Base-by-base conservation (phyloP, 345 rosid genomes). In the Populus simonii region DNA sequence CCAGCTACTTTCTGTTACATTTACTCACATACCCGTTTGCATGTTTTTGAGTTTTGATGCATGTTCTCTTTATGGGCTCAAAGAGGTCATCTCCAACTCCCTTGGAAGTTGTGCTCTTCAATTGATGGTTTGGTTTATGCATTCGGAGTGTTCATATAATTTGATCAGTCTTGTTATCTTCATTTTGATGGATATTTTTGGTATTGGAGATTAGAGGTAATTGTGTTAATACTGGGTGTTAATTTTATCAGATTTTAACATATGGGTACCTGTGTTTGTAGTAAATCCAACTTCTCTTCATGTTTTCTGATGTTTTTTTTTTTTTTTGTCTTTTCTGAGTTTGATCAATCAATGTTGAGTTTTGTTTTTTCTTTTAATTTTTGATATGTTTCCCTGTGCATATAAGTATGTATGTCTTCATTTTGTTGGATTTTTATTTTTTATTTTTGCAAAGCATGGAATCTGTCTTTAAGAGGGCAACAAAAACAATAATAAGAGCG, bases 121-220 rank as follows among this genome's bases (percentile, higher is more conserved):
- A 55, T 69, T 45, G 76, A 70, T 73, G 71, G 71, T 47, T 62
- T 83, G 33, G 67, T 71, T 39, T 70, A n/a, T 71, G 63, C 71
- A 53, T 55, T 79, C 78, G 66, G 23, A 35, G 39, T 55, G 69
- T 62, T 38, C 51, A 25, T 33, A 36, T 66, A 17, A 62, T 51
- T 66, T 51, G 71, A 72, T 74, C 31, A 43, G 66, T 73, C 66
- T 43, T 67, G 73, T 38, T 77, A 27, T 20, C 47, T 57, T 62
- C 15, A 8, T 39, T 29, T 4, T 68, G 33, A 65, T 76, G 66
- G 51, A 41, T 70, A 43, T 11, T 55, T 43, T 70, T 38, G 67
- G 71, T 73, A 38, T 62, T 66, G 18, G 61, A 51, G 69, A 41
- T 61, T 49, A 72, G 33, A 72, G 73, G 68, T 75, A 38, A 65